These are phyloP conservation scores for Begonia fuchsioides DNA, from an alignment of 306 rosid species.

Conservation along the genomic window DNA sequence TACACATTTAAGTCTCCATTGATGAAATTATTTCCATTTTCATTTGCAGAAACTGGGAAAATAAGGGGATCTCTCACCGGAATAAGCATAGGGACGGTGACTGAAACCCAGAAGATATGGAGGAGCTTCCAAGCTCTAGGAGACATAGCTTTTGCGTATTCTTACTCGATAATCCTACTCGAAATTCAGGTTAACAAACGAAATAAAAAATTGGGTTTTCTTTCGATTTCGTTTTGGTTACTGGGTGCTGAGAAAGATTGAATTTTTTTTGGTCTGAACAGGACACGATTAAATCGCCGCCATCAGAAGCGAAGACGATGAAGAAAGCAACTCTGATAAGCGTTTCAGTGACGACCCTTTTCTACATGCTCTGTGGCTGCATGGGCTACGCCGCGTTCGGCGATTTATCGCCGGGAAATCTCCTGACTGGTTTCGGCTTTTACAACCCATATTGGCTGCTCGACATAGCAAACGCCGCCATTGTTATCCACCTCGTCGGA, in stretches of 20 bases:
- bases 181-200: conserved; percentile 62
- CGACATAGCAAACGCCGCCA: conserved; percentile 62
- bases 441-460: conserved; percentile 49
- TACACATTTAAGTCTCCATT: not conserved
- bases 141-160: conserved; percentile 75
- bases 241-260: no score
- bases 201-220: not conserved
- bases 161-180: conserved; percentile 65
- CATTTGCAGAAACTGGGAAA: conserved; percentile 25
- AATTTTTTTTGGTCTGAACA: conserved; percentile 17
- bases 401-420: conserved; percentile 49
- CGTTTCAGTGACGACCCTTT: conserved; percentile 33
- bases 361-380: conserved; percentile 68
- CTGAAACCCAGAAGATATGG: conserved; percentile 53
- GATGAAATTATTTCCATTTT: not conserved
- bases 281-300: conserved; percentile 57
- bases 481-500: conserved; percentile 60
- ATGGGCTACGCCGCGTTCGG: conserved; percentile 64
- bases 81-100: conserved; percentile 36
- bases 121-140: conserved; percentile 76
- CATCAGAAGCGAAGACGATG: conserved; percentile 51
- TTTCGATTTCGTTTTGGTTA: not conserved
- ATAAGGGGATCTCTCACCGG: conserved; percentile 49
- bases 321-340: conserved; percentile 34
- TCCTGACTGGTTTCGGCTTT: conserved; percentile 46